Conservation (phyloP, 2,329 filamentous ascomycete species). For the Colletotrichum godetiae region DNA sequence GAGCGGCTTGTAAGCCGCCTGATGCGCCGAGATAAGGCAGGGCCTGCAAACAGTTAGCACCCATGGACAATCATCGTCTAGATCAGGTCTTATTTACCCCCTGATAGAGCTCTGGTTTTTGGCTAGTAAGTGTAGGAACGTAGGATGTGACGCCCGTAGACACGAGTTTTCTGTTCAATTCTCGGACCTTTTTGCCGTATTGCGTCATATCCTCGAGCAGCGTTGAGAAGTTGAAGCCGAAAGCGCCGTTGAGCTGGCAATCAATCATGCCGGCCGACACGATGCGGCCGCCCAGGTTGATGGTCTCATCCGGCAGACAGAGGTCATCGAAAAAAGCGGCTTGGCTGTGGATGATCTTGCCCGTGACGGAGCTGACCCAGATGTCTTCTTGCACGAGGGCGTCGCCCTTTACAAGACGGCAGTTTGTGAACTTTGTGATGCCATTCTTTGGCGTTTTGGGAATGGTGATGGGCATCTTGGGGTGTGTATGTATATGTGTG, state of each 20-base stretch:
- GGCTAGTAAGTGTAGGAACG: constrained; percentile 86
- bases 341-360: constrained; percentile 82
- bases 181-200: constrained; percentile 78
- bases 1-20: constrained; percentile 66
- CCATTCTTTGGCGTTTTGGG: constrained; percentile 55
- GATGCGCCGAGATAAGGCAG: constrained; percentile 84
- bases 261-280: constrained; percentile 90
- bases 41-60: constrained; percentile 53
- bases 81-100: constrained; percentile 58
- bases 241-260: constrained; percentile 90
- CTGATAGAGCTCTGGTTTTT: constrained; percentile 84
- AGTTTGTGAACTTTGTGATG: constrained; percentile 92
- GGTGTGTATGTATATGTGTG: not conserved
- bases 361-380: constrained; percentile 86
- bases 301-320: constrained; percentile 75
- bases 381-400: constrained; percentile 80
- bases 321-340: constrained; percentile 75
- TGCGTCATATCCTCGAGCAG: constrained; percentile 74
- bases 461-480: constrained; percentile 61
- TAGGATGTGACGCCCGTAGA: constrained; percentile 89
- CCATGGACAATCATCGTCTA: not conserved
- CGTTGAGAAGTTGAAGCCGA: constrained; percentile 91
- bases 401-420: constrained; percentile 77
- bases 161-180: constrained; percentile 78
- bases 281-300: constrained; percentile 87